Base-by-base conservation (phyloP, 345 rosid genomes). In the Acer campestre region DNA sequence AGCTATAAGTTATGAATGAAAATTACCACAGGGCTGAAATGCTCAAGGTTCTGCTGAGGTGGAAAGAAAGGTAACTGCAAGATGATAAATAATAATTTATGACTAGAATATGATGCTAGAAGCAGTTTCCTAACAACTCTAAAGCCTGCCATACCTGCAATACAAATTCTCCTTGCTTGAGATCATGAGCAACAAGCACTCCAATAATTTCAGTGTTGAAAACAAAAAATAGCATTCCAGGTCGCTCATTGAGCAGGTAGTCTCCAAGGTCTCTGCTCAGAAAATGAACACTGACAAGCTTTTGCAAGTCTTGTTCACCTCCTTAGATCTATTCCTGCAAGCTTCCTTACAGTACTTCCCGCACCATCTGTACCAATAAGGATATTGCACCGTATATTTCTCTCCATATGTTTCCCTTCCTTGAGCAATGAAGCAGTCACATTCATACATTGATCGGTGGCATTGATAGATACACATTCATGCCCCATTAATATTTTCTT, bases 131-230 rank as follows among this genome's bases (percentile, higher is more conserved):
- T n/a, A 79, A 68, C 22, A 14, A 25, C n/a, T n/a, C n/a, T n/a
- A 75, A 71, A 51, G 18, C 42, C 56, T 65, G 11, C 38, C 20
- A 58, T 84, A 92, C 98, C 97, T 92, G 98, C 85, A 93, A 84
- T 16, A 93, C 86, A 35, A 95, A 95, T 82, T 95, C 98, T 68
- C 99, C 98, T 83, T 92, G 86, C 76, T 80, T 79, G 75, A 94
- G 94, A 86, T 96, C 98, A 86, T 96, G 99, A 68, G 97, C 99
- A 87, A 96, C 97, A 68, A 94, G 89, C 76, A 91, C 97, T 48
- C 99, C 99, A 66, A 92, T 94, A 59, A 89, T 97, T 80, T 89
- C 89, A 17, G 91, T 88, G 83, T 94, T 96, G 89, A 93, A 96
- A 82, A 94, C 86, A 80, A 94, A 96, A 85, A 92, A 96, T 40